Percentiles rank a stretch among this genome's conserved stretches.
These are phyloP conservation scores for Salix caprea DNA, from an alignment of 345 rosid species.

Conservation along the genomic window DNA sequence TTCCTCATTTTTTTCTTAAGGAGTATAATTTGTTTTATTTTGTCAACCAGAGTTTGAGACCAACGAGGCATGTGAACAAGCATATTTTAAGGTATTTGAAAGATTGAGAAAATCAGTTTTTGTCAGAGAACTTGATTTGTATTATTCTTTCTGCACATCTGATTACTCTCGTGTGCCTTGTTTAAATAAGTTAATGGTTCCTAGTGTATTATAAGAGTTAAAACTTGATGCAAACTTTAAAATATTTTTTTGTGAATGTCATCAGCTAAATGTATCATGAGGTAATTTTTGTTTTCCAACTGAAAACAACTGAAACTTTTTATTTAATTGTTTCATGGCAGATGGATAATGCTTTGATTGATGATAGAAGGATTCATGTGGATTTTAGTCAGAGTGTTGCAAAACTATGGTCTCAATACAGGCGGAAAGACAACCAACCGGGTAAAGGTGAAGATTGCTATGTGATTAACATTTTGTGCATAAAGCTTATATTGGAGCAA, in stretches of 20 bases:
- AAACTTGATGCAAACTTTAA: not conserved
- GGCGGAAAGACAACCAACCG: slow-evolving; percentile 49
- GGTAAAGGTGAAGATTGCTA: slow-evolving; percentile 43
- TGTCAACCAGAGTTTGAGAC: slow-evolving; percentile 66
- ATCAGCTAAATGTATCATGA: too few relatives aligned
- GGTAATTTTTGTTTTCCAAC: not conserved
- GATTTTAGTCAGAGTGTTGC: slow-evolving; percentile 98
- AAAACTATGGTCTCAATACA: slow-evolving; percentile 74
- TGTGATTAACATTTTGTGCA: not conserved
- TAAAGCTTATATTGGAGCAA: not conserved
- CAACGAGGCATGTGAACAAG: slow-evolving; percentile 74
- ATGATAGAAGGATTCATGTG: slow-evolving; percentile 94
- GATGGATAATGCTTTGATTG: slow-evolving; percentile 98
- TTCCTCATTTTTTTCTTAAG: not conserved
- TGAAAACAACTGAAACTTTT: not conserved
- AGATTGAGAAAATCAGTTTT: not conserved
- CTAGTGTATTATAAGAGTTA: not conserved
- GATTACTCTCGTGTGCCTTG: not conserved
- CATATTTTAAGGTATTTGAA: slow-evolving; percentile 68
- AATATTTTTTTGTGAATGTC: too few relatives aligned
- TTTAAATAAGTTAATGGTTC: not conserved
- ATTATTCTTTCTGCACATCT: not conserved
- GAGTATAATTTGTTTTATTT: not conserved
- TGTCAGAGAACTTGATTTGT: not conserved
- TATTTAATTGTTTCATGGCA: slow-evolving; percentile 26